Evolutionary conservation across 2,329 filamentous ascomycete species (phyloP), one percentile per base, ranked within the genome.

Genomic region (Penicillium sp.): DNA sequence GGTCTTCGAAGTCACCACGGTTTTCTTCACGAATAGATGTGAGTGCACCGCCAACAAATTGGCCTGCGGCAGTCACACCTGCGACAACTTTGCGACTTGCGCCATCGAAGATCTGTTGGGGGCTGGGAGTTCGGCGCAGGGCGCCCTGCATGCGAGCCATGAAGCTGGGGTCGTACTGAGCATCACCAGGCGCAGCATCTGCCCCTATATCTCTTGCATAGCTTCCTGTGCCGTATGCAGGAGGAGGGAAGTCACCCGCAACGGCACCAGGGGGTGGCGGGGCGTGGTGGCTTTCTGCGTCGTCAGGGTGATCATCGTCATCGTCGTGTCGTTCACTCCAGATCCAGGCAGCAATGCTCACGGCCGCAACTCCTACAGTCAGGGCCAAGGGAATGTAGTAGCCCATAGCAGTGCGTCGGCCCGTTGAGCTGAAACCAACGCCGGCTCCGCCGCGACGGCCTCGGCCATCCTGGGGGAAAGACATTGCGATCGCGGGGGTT

Each of bases 361-460:
- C 87, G 22, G 92, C 91, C 57, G 93, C 93, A 64, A 95, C 85
- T 45, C 91, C 92, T 55, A 96, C 86, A 48, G 92, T 97, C 61
- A 96, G 76, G 62, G 87, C 88, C 54, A 97, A 82, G 59, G 93
- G 93, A 57, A 96, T 85, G 90, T 92, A 97, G 77, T 95, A 93
- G 69, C 87, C 77, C 61, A 79, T 65, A 33, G 73, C 68, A 18
- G 77, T 76, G 31, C 75, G 72, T 52, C 68, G 65, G 22, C 75
- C 73, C 9, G 72, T 71, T 43, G 73, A 66, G 67, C 75, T 75
- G 66, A 77, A 77, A 47, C 73, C 73, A 53, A 68, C 64, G 54
- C 72, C 70, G 53, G 69, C 69, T 66, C 68, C 70, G 57, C 68
- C 63, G 60, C 69, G 68, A 57, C 73, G 73, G 54, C 70, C 68